Base-by-base conservation (phyloP, 768 basidiomycete genomes). In the Crassisporium funariophilum region DNA sequence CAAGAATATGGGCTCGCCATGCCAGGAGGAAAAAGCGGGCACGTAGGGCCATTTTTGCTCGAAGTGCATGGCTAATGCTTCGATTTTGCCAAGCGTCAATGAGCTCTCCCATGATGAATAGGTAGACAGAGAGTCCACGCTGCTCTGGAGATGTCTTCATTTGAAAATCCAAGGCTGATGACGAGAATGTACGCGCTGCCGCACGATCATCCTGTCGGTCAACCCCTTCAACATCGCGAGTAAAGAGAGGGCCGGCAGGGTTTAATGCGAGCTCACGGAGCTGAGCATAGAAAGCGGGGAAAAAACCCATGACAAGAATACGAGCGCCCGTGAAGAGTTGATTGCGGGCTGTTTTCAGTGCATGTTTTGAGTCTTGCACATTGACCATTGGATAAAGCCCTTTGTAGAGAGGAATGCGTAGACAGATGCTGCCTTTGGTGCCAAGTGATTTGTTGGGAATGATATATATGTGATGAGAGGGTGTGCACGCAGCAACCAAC, bases 171-270 rank as follows among this genome's bases (percentile, higher is more conserved):
- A 71, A 49, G 0, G 57, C 48, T 0, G 46, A 43, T 5, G 63
- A 57, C 15, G 61, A 66, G 47, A 68, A 68, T 0, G 69, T 49
- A 0, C 64, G 56, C 2, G 63, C 48, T 1, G 69, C 70, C 0
- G 68, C 70, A 24, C 50, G 49, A 48, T 72, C 69, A 48, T 71
- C 70, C 55, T 71, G 70, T 10, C 57, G 34, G 38, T 72, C 67
- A 0, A 67, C 27, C 20, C 63, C 59, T n/a, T 63, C 55, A 10
- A 70, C 58, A 45, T 71, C 68, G 0, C 61, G 61, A 4, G 22
- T 25, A 42, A 60, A 69, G 0, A 70, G 50, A 1, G 70, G 64
- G 11, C 55, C 46, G 1, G 21, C 29, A 1, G 29, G 16, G 8
- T 45, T 21, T 13, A 35, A 35, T 0, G 58, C 61, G 15, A 66